Conservation (phyloP, 768 basidiomycete species). For the Mycena capillaripes region DNA sequence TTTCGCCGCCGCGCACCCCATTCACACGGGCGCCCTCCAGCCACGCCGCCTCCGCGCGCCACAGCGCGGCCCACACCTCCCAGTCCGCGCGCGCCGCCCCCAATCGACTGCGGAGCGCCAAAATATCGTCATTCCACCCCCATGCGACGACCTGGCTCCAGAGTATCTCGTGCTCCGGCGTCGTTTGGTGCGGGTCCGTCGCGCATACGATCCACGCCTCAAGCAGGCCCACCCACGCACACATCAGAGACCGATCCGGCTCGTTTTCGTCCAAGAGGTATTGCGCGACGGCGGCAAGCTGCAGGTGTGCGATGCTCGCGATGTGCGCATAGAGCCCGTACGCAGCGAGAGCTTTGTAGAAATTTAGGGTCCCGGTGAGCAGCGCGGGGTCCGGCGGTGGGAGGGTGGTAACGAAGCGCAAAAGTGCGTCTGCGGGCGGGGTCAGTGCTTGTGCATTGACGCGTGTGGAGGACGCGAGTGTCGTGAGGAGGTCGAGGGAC, state of each 20-base stretch:
- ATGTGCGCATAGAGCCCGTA: slow-evolving; percentile 86
- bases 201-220: slow-evolving; percentile 87
- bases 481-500: slow-evolving; percentile 70
- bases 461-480: slow-evolving; percentile 77
- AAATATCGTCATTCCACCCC: slow-evolving; percentile 77
- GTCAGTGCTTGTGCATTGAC: slow-evolving; percentile 70
- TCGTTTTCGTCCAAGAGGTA: slow-evolving; percentile 52
- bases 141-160: slow-evolving; percentile 91
- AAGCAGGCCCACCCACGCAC: slow-evolving; percentile 71
- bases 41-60: slow-evolving; percentile 75
- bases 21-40: slow-evolving; percentile 85
- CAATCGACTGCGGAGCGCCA: slow-evolving; percentile 55
- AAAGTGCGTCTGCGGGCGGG: slow-evolving; percentile 71
- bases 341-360: slow-evolving; percentile 76
- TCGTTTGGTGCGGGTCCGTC: slow-evolving; percentile 91
- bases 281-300: slow-evolving; percentile 65
- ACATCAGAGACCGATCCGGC: slow-evolving; percentile 43
- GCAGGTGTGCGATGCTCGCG: slow-evolving; percentile 72
- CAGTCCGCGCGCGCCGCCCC: slow-evolving; percentile 48
- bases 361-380: slow-evolving; percentile 67
- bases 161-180: slow-evolving; percentile 86
- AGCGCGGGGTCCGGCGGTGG: slow-evolving; percentile 68
- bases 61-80: slow-evolving; percentile 63
- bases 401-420: slow-evolving; percentile 78
- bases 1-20: slow-evolving; percentile 72